phyloP scores from a whole-genome alignment of 805 yeast species.

The Cyberlindnera americana region DNA sequence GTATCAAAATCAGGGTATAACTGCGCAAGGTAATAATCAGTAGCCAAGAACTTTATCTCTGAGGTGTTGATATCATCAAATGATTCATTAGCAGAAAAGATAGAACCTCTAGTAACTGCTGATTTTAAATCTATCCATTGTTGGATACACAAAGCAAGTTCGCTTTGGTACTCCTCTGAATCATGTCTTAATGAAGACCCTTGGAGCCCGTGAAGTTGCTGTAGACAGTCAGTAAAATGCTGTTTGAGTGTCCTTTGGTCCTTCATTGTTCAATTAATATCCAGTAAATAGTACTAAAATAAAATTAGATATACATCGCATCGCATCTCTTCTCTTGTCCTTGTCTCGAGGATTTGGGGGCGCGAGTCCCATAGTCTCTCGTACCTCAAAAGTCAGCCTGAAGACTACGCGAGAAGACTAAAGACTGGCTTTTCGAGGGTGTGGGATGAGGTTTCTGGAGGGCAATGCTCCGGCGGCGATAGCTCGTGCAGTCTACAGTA shows the following conservation, averaged over 20 bases:
- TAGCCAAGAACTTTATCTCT: slow-evolving; percentile 55
- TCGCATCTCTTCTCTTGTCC: background rate
- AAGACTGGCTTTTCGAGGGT: too few species aligned
- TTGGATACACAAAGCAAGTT: slow-evolving; percentile 35
- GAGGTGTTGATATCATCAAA: slow-evolving; percentile 65
- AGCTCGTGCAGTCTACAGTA: too few species aligned
- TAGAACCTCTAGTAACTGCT: slow-evolving; percentile 42
- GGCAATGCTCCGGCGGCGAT: too few species aligned
- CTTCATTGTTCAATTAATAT: slow-evolving; percentile 3
- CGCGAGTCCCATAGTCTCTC: too few species aligned
- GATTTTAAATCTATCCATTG: slow-evolving; percentile 43
- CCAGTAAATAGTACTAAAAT: background rate
- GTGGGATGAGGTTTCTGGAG: too few species aligned
- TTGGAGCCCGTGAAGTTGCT: slow-evolving; percentile 2
- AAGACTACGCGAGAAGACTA: too few species aligned
- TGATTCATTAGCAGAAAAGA: slow-evolving; percentile 71
- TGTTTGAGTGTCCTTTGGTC: slow-evolving; percentile 13
- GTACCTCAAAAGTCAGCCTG: too few species aligned
- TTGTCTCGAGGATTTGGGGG: too few species aligned
- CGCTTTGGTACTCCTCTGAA: slow-evolving; percentile 38
- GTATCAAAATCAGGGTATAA: slow-evolving; percentile 25
- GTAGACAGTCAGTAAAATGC: slow-evolving; percentile 5
- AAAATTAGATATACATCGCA: background rate
- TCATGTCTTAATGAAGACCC: slow-evolving; percentile 36
- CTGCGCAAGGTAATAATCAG: slow-evolving; percentile 57